Evolutionary conservation across 768 basidiomycete genomes (phyloP).

Genomic region (Austroboletus eburneus): DNA sequence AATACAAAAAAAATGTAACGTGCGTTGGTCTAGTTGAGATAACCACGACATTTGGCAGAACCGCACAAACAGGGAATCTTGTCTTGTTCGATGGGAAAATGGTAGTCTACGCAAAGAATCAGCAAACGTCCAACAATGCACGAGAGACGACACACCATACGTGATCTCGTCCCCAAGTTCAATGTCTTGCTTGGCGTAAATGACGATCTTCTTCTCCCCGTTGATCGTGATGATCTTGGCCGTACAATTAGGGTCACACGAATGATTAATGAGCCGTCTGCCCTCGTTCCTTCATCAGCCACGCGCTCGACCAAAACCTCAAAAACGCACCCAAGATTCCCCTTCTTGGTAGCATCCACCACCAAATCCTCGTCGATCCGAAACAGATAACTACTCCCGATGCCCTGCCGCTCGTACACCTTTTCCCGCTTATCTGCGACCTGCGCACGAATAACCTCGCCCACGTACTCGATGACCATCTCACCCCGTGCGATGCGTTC

Average conservation of each 20-base stretch:
- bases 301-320: slow-evolving; percentile 2
- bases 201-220: slow-evolving; percentile 97
- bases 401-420: slow-evolving; percentile 93
- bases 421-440: slow-evolving; percentile 98
- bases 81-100: slow-evolving; percentile 98
- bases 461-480: slow-evolving; percentile 99
- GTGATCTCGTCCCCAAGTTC: slow-evolving; percentile 98
- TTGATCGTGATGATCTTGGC: slow-evolving; percentile 90
- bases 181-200: slow-evolving; percentile 96
- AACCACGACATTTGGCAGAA: slow-evolving; percentile 88
- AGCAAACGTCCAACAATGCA: not conserved
- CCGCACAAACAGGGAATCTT: slow-evolving; percentile 94
- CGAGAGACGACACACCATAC: slow-evolving; percentile 66
- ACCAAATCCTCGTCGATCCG: slow-evolving; percentile 97
- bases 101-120: slow-evolving; percentile 65
- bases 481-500: slow-evolving; percentile 91
- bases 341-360: slow-evolving; percentile 98
- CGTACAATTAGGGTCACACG: slow-evolving; percentile 92
- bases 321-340: slow-evolving; percentile 83
- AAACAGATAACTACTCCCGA: slow-evolving; percentile 97
- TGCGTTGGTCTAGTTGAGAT: slow-evolving; percentile 70
- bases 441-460: slow-evolving; percentile 91
- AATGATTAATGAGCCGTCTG: slow-evolving; percentile 97
- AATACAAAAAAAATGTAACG: not conserved
- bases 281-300: slow-evolving; percentile 11